These are phyloP conservation scores for Diaporthe batatas DNA, from an alignment of 2,329 filamentous ascomycete genomes.

Conservation along the genomic window DNA sequence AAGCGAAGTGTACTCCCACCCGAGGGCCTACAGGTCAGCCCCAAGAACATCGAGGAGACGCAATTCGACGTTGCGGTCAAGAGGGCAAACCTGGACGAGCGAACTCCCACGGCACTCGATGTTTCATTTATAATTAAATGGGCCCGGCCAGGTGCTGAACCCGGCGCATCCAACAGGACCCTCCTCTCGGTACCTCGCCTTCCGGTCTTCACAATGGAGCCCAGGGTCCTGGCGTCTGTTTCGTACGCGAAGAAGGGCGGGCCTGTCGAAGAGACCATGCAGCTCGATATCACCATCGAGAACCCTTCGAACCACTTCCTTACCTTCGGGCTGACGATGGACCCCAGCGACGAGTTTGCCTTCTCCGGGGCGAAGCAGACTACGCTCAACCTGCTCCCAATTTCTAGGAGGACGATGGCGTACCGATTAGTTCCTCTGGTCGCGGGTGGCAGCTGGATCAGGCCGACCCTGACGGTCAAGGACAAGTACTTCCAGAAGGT, in stretches of 20 bases:
- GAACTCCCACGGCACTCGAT: constrained; percentile 80
- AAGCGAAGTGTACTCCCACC: constrained; percentile 56
- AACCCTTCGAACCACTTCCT: constrained; percentile 96
- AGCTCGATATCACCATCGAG: constrained; percentile 78
- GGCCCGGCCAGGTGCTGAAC: constrained; percentile 67
- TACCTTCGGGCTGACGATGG: constrained; percentile 92
- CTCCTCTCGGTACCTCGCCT: constrained; percentile 84
- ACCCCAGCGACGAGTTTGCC: constrained; percentile 91
- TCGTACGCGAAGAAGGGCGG: constrained; percentile 56
- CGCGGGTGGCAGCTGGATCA: constrained; percentile 73
- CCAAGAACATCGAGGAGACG: constrained; percentile 78
- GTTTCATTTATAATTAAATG: constrained; percentile 82
- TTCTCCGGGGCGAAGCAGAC: constrained; percentile 90
- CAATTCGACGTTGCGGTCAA: constrained; percentile 81
- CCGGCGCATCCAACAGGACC: constrained; percentile 68
- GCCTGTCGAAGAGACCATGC: constrained; percentile 54
- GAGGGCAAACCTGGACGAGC: constrained; percentile 85
- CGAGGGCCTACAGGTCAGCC: constrained; percentile 65
- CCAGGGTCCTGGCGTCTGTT: constrained; percentile 79
- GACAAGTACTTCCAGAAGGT: constrained; percentile 96
- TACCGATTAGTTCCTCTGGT: constrained; percentile 81
- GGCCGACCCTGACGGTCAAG: constrained; percentile 80
- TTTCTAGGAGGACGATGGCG: constrained; percentile 79
- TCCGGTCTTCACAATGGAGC: constrained; percentile 84
- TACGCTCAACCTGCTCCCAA: constrained; percentile 83